A percentile compares a stretch with the other conserved stretches of the same genome.
These are phyloP conservation scores for Scenedesmus sp. DNA, from an alignment of 163 green algal species.

Conservation along the genomic window DNA sequence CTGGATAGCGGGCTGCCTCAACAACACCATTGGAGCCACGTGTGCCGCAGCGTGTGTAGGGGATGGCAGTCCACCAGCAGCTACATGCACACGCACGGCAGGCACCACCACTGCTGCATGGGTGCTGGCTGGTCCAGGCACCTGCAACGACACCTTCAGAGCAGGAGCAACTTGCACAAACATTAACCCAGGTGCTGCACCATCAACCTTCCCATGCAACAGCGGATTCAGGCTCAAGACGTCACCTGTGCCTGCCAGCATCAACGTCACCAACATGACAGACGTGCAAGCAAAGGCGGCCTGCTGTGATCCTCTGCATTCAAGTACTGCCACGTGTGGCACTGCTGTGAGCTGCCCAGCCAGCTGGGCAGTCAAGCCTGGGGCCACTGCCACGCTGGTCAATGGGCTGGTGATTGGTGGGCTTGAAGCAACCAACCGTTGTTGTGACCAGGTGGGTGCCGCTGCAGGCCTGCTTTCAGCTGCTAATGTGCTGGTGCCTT, in stretches of 20 bases:
- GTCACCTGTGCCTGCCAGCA: neutral
- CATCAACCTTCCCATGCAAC: neutral
- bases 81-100: neutral
- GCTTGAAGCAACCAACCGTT: neutral
- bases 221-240: neutral
- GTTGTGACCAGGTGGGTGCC: neutral
- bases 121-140: neutral
- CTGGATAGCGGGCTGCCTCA: neutral
- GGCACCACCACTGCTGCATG: neutral
- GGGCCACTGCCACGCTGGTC: neutral
- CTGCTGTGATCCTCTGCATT: neutral
- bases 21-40: neutral
- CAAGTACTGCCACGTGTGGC: neutral
- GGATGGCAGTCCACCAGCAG: neutral
- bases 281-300: neutral
- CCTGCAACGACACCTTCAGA: neutral
- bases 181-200: neutral
- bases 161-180: neutral
- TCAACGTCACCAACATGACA: neutral
- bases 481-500: neutral
- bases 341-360: neutral
- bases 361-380: neutral
- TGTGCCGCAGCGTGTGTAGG: neutral
- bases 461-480: neutral
- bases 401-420: neutral